A percentile compares a stretch with the other conserved stretches of the same genome.
These are phyloP conservation scores for Fusarium nodosum DNA, from an alignment of 2,329 filamentous ascomycete species.

Conservation along the genomic window DNA sequence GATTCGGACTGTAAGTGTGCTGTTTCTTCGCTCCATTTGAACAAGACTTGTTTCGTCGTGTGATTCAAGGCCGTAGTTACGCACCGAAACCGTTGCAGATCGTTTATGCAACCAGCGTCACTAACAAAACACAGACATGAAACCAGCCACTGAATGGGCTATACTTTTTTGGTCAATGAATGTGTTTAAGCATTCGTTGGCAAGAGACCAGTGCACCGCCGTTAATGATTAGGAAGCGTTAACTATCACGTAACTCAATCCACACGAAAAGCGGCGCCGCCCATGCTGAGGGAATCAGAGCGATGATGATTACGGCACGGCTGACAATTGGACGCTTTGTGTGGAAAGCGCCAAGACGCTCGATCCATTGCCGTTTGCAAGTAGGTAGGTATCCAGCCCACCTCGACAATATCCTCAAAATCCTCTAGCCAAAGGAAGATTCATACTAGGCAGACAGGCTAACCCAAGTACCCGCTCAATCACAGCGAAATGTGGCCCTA, in stretches of 20 bases:
- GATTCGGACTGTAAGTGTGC: background rate
- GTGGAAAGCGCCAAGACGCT: slow-evolving; percentile 41
- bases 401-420: slow-evolving; percentile 11
- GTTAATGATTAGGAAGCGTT: slow-evolving; percentile 10
- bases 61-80: background rate
- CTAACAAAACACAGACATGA: slow-evolving; percentile 3
- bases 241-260: slow-evolving; percentile 23
- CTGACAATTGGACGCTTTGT: slow-evolving; percentile 42
- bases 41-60: background rate
- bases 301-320: slow-evolving; percentile 30
- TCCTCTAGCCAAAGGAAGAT: slow-evolving; percentile 6
- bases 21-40: background rate
- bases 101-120: slow-evolving; percentile 25
- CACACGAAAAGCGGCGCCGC: slow-evolving; percentile 26
- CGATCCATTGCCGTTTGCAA: slow-evolving; percentile 41
- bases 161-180: slow-evolving; percentile 5
- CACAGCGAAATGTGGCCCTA: slow-evolving; percentile 4
- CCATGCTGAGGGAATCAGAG: slow-evolving; percentile 41
- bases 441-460: background rate
- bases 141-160: background rate
- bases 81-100: background rate
- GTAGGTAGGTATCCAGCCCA: slow-evolving; percentile 18
- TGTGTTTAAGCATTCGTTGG: background rate
- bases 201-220: slow-evolving; percentile 19
- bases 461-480: slow-evolving; percentile 5